Conservation (phyloP, 1,284 basidiomycete genomes). For the Meira miltonrushii region DNA sequence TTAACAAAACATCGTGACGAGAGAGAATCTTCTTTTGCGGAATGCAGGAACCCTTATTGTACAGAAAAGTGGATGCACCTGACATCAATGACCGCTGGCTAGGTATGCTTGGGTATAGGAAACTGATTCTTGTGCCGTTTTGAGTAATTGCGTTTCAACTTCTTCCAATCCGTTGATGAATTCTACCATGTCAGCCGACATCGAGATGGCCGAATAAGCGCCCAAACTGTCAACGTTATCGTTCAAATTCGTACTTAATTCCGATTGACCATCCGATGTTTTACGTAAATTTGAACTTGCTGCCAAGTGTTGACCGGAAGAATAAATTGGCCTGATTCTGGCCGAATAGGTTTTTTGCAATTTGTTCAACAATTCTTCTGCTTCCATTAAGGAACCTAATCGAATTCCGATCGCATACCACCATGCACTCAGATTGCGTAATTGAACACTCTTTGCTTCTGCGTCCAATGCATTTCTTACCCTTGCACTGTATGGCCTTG, state of each 20-base stretch:
- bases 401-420: constrained; percentile 49
- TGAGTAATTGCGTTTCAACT: constrained; percentile 23
- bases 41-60: too few species aligned
- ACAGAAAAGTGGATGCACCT: too few species aligned
- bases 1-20: too few species aligned
- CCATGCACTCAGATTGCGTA: constrained; percentile 35
- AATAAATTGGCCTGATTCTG: constrained; percentile 36
- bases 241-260: constrained; percentile 20
- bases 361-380: constrained; percentile 29
- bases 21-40: too few species aligned
- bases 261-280: not conserved
- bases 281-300: constrained; percentile 7
- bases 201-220: constrained; percentile 23
- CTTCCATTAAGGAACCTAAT: constrained; percentile 39
- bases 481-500: constrained; percentile 35
- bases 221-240: constrained; percentile 27
- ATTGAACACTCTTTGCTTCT: constrained; percentile 34
- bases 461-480: constrained; percentile 48
- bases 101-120: constrained; percentile 32
- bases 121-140: constrained; percentile 27
- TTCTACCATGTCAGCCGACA: constrained; percentile 39
- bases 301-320: constrained; percentile 38
- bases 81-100: constrained; percentile 7
- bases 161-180: constrained; percentile 44
- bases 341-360: constrained; percentile 42